Evolutionary conservation across 2,329 filamentous ascomycete genomes (phyloP).

Genomic region (Colletotrichum acutatum): DNA sequence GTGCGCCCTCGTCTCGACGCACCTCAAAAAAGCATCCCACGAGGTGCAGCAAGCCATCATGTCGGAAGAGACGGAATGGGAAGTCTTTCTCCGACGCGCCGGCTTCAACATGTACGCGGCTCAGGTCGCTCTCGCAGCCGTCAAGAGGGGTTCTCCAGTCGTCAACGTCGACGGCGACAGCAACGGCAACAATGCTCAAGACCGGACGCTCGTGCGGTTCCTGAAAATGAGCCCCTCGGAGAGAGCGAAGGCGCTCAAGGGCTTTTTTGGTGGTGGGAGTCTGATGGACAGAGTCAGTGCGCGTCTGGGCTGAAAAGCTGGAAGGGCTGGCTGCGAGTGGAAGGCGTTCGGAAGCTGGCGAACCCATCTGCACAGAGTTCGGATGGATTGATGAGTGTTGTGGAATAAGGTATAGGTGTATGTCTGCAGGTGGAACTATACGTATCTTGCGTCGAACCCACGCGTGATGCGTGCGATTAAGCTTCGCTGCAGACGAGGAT

Average conservation of each 20-base stretch:
- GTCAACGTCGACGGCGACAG: background rate
- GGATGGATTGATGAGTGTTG: slow-evolving; percentile 18
- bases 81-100: slow-evolving; percentile 46
- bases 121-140: slow-evolving; percentile 44
- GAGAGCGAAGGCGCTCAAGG: slow-evolving; percentile 40
- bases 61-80: slow-evolving; percentile 54
- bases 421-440: background rate
- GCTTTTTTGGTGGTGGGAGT: slow-evolving; percentile 40
- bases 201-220: slow-evolving; percentile 44
- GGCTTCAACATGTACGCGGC: slow-evolving; percentile 52
- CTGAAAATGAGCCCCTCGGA: slow-evolving; percentile 43
- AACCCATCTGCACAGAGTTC: slow-evolving; percentile 23
- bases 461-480: background rate
- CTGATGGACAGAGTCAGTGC: slow-evolving; percentile 24
- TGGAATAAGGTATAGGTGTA: background rate
- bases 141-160: slow-evolving; percentile 39
- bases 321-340: background rate
- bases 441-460: background rate
- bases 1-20: slow-evolving; percentile 60
- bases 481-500: slow-evolving; percentile 11
- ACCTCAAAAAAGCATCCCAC: slow-evolving; percentile 40
- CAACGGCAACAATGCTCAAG: slow-evolving; percentile 19
- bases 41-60: slow-evolving; percentile 48
- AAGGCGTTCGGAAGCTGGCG: slow-evolving; percentile 2
- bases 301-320: slow-evolving; percentile 6